Evolutionary conservation across 495 filamentous ascomycete genomes (phyloP).

Genomic region (Acidiella bohemica): DNA sequence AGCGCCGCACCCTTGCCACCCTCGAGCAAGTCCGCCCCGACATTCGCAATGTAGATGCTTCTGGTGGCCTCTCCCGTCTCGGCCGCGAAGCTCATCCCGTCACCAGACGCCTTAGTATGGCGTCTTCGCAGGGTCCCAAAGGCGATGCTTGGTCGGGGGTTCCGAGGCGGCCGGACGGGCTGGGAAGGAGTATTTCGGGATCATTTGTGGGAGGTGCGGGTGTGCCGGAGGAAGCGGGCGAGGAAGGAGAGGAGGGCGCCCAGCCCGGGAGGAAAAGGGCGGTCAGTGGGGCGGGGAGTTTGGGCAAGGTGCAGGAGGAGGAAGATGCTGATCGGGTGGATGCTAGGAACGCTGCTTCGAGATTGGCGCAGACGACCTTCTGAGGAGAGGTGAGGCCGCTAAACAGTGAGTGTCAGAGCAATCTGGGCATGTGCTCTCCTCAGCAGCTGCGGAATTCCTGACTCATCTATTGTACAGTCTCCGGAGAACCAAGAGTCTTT

Average conservation of each 20-base stretch:
- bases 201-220: constrained; percentile 40
- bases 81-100: constrained; percentile 78
- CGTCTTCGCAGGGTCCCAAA: constrained; percentile 81
- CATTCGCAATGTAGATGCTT: constrained; percentile 80
- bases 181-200: constrained; percentile 63
- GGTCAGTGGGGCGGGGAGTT: constrained; percentile 39
- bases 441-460: too few relatives aligned
- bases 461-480: too few relatives aligned
- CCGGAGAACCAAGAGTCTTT: too few relatives aligned
- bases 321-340: constrained; percentile 91
- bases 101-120: constrained; percentile 57
- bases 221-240: constrained; percentile 29
- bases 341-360: constrained; percentile 84
- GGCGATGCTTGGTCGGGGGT: constrained; percentile 97
- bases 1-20: constrained; percentile 81
- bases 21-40: constrained; percentile 86
- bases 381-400: too few relatives aligned
- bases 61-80: constrained; percentile 74
- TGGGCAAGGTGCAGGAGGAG: constrained; percentile 49
- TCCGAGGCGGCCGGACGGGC: constrained; percentile 62
- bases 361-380: constrained; percentile 88
- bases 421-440: too few relatives aligned
- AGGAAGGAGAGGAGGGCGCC: constrained; percentile 34
- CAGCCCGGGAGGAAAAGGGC: constrained; percentile 45
- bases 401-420: too few relatives aligned